Evolutionary conservation across 306 rosid genomes (phyloP).

Genomic region (Purshia tridentata): DNA sequence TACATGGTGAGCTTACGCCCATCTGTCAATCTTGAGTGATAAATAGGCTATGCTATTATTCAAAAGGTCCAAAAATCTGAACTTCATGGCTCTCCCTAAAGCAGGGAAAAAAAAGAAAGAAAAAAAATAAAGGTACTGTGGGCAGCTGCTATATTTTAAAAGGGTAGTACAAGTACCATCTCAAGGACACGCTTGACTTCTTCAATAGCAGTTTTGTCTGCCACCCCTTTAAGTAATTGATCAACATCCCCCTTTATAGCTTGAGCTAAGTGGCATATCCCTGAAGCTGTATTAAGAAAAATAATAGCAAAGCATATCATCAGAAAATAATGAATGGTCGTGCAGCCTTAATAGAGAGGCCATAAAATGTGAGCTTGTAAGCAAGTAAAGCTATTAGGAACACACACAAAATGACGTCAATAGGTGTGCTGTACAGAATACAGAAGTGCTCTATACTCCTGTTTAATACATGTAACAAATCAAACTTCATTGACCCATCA

Average conservation of each 20-base stretch:
- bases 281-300: slow-evolving; percentile 38
- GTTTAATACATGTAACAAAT: not conserved
- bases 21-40: not conserved
- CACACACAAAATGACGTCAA: too few relatives aligned
- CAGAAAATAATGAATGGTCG: not conserved
- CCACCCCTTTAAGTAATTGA: slow-evolving; percentile 60
- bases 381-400: too few relatives aligned
- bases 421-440: too few relatives aligned
- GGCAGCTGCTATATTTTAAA: slow-evolving; percentile 20
- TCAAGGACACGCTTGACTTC: slow-evolving; percentile 87
- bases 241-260: slow-evolving; percentile 75
- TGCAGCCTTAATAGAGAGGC: not conserved
- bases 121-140: slow-evolving; percentile 12
- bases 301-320: slow-evolving; percentile 21
- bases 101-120: too few relatives aligned
- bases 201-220: slow-evolving; percentile 58
- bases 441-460: not conserved
- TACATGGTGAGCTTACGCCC: not conserved
- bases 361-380: too few relatives aligned
- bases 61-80: not conserved
- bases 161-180: slow-evolving; percentile 50
- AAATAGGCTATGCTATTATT: not conserved
- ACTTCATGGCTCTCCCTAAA: not conserved
- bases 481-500: not conserved
- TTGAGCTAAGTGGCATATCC: slow-evolving; percentile 51